Evolutionary conservation across 1,284 basidiomycete genomes (phyloP), one percentile per base, ranked within the genome.

Genomic region (Ceraceosorus guamensis): DNA sequence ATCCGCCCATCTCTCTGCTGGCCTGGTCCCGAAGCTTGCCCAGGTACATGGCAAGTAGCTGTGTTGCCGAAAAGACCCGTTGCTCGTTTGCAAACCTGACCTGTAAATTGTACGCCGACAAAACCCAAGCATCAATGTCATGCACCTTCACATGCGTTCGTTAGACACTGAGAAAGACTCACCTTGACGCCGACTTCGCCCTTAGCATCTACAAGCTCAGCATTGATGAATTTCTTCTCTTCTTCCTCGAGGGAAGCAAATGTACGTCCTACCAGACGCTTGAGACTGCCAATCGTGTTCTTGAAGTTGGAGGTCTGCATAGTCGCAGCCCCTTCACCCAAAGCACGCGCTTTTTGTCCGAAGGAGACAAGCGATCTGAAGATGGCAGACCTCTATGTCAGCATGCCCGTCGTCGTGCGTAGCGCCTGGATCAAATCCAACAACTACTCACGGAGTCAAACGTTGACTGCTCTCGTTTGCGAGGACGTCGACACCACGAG

Each of bases 231-330:
- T 53, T 71, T 61, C 67, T 74, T 74, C 52, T 75, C 73, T 50
- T 64, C 53, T 39, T 70, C 62, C 57, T 74, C 71, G n/a, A 75
- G 59, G 31, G 67, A 66, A 41, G 71, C 55, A 56, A 73, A 56
- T 8, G 66, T 66, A 50, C 73, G 63, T 46, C 73, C 73, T 50
- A 75, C 58, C 44, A 75, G 63, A 52, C 73, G 70, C 66, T 75
- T 75, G 49, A 75, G 66, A n/a, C 68, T 71, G 47, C 73, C 73
- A 37, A 75, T 63, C 44, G 73, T 75, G 66, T 75, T 75, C 53
- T 75, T 75, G 55, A 74, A 75, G 67, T 75, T 75, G 57, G 70
- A 71, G 14, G 71, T 74, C 61, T 75, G 71, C 46, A 68, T 68
- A 34, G 71, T 75, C 46, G 71, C 71, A 52, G 73, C 73, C 14